Base-by-base conservation (phyloP, 2,329 filamentous ascomycete species). In the Allantophomopsis cytisporea region DNA sequence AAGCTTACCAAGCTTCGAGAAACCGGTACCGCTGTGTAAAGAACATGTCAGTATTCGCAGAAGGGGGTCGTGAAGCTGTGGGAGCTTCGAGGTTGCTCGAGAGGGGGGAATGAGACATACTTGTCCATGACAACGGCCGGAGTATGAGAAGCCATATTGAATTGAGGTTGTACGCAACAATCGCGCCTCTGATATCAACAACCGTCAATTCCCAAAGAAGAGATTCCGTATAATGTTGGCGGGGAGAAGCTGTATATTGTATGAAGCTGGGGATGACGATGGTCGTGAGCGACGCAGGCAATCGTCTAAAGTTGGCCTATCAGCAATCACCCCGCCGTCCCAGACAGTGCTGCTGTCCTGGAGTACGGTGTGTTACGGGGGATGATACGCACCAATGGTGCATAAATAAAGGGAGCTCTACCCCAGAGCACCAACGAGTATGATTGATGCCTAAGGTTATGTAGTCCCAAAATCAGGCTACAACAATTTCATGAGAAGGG, bases 61-160 rank as follows among this genome's bases (percentile, higher is more conserved):
- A 32, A 20, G 23, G 11, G 23, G 23, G 7, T 28, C 10, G 23
- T 10, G 23, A 28, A 28, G 23, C 23, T 28, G 23, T 12, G 23
- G 11, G 23, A 28, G 23, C 23, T n/a, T 31, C n/a, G 10, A 14
- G n/a, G 31, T 38, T 30, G 30, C 38, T 20, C 38, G 38, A 36
- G 12, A 14, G 37, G 42, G 57, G 52, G 53, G 56, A 53, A 55
- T 47, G 56, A 53, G 56, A 60, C 86, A 67, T 81, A 95, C 91
- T 98, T 98, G 91, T 98, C 91, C 89, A 98, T 98, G 86, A 98
- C 91, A 95, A 98, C 91, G 84, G 91, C 91, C 56, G 91, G 91
- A 61, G 91, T 96, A 78, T 96, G 89, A 69, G 83, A 83, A 60
- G 91, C 89, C 91, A 98, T 98, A 54, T 60, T 69, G 60, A 55